Evolutionary conservation across 805 yeast species (phyloP).

Genomic region (Helenozyma baotianmanensis): DNA sequence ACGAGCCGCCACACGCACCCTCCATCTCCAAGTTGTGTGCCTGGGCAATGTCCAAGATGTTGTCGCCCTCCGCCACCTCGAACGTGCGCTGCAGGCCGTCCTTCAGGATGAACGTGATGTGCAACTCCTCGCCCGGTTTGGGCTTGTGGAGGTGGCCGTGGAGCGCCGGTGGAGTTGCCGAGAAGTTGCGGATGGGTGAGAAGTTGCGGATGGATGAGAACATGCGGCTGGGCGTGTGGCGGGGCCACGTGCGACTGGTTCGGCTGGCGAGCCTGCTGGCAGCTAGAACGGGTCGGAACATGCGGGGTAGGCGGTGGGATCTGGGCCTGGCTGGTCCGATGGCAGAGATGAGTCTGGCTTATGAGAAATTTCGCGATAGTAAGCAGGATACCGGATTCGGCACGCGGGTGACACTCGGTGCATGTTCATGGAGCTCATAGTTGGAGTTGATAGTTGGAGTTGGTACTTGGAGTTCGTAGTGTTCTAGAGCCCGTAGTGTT

Average conservation of each 20-base stretch:
- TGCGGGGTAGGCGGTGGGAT: background rate
- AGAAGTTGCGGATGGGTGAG: too few species aligned
- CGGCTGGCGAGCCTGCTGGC: background rate
- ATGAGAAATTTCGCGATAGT: slow-evolving; percentile 4
- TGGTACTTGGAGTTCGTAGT: too few species aligned
- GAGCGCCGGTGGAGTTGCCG: slow-evolving; percentile 4
- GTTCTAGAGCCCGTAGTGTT: too few species aligned
- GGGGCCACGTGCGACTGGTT: background rate
- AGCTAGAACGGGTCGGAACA: background rate
- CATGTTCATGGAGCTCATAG: too few species aligned
- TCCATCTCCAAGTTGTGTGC: slow-evolving; percentile 93
- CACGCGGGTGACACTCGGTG: too few species aligned
- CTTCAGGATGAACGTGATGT: slow-evolving; percentile 82
- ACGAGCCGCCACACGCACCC: slow-evolving; percentile 97
- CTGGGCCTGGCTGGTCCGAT: background rate
- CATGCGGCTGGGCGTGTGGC: background rate
- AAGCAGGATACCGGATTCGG: slow-evolving; percentile 3
- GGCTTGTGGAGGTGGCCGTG: slow-evolving; percentile 93
- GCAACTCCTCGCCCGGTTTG: slow-evolving; percentile 83
- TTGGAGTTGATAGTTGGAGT: too few species aligned
- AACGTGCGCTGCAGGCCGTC: slow-evolving; percentile 79
- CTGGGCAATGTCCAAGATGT: slow-evolving; percentile 90
- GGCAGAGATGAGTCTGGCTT: background rate
- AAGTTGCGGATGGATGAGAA: too few species aligned
- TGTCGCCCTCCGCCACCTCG: slow-evolving; percentile 91